Evolutionary conservation across 2,329 filamentous ascomycete genomes (phyloP).

Genomic region (Hypoxylon sp.): DNA sequence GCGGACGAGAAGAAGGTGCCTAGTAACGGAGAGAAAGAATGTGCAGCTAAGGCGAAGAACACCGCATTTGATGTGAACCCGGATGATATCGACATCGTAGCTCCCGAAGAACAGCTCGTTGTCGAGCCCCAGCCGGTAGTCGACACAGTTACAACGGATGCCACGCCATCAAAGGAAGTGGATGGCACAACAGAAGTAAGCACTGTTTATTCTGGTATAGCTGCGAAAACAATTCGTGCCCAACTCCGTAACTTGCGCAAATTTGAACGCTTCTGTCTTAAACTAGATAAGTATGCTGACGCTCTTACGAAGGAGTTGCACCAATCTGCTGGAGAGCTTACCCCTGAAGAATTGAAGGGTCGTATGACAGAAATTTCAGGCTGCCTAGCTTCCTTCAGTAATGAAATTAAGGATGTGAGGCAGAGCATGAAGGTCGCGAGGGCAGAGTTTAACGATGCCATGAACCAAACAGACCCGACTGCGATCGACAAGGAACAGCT

Average conservation of each 20-base stretch:
- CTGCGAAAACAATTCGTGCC: neutral
- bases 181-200: slow-evolving; percentile 25
- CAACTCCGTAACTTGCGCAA: neutral
- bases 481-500: slow-evolving; percentile 42
- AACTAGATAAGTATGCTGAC: slow-evolving; percentile 16
- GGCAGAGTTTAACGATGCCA: slow-evolving; percentile 55
- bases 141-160: slow-evolving; percentile 34
- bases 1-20: slow-evolving; percentile 6
- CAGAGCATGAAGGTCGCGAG: slow-evolving; percentile 55
- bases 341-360: slow-evolving; percentile 33
- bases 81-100: slow-evolving; percentile 66
- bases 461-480: slow-evolving; percentile 23
- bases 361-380: slow-evolving; percentile 48
- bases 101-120: slow-evolving; percentile 56
- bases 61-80: slow-evolving; percentile 53
- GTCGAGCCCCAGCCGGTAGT: slow-evolving; percentile 46
- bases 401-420: slow-evolving; percentile 53
- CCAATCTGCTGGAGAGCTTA: neutral
- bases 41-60: slow-evolving; percentile 41
- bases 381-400: slow-evolving; percentile 50
- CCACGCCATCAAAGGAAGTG: slow-evolving; percentile 23
- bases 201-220: neutral
- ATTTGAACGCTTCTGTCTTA: neutral
- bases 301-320: slow-evolving; percentile 16
- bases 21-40: slow-evolving; percentile 14